Evolutionary conservation across 2,329 filamentous ascomycete genomes (phyloP).

Genomic region (Alternaria sp.): DNA sequence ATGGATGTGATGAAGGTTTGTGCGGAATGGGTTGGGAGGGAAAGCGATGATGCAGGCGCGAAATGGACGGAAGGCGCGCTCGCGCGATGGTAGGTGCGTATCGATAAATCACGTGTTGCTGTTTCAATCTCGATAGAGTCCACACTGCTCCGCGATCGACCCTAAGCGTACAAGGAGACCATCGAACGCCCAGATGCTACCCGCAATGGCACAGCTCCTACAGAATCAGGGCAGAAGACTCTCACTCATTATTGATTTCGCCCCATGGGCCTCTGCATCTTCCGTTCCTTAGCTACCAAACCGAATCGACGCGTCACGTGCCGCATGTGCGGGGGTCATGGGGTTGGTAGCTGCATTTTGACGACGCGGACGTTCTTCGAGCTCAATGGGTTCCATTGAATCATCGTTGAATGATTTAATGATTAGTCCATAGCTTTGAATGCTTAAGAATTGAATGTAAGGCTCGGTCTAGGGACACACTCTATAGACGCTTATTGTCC

Average conservation of each 20-base stretch:
- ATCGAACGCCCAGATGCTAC: background rate
- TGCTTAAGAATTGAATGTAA: too few relatives aligned
- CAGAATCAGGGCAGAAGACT: too few relatives aligned
- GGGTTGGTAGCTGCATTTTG: background rate
- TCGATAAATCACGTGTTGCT: slow-evolving; percentile 18
- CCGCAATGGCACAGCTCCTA: background rate
- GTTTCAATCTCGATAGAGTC: background rate
- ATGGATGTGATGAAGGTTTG: slow-evolving; percentile 3
- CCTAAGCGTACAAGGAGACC: too few relatives aligned
- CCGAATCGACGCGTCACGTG: background rate
- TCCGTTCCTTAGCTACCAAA: background rate
- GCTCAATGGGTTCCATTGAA: background rate
- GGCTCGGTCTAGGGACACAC: background rate
- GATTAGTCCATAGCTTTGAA: too few relatives aligned
- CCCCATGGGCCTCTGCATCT: background rate
- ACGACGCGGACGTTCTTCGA: background rate
- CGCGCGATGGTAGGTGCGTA: slow-evolving; percentile 21
- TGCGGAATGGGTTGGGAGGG: slow-evolving; percentile 14
- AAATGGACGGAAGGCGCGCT: slow-evolving; percentile 17
- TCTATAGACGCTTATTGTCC: background rate
- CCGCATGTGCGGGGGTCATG: background rate
- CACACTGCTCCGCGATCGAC: background rate
- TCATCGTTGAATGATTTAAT: too few relatives aligned
- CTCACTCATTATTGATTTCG: background rate
- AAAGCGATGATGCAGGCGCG: slow-evolving; percentile 17